Evolutionary conservation across 2,329 filamentous ascomycete species (phyloP).

Genomic region (Elsinoe fawcettii): DNA sequence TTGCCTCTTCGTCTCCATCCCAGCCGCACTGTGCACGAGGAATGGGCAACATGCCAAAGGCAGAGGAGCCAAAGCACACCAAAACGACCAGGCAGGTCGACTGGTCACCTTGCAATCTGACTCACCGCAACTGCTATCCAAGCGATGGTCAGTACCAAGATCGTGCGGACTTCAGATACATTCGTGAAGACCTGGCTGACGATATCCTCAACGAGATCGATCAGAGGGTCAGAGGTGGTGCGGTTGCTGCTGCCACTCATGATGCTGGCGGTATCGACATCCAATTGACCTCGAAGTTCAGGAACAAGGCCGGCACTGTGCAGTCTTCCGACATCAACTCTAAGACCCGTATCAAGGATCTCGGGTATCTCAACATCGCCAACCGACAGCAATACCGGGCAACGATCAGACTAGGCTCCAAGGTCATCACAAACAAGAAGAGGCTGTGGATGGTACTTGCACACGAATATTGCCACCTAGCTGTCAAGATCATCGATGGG

Average conservation of each 20-base stretch:
- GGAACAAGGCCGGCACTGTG: conserved; percentile 1
- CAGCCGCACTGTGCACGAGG: no score
- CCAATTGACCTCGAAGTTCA: neutral
- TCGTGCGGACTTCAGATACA: neutral
- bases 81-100: neutral
- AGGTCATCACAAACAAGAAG: conserved; percentile 71
- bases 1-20: no score
- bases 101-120: neutral
- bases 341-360: no score
- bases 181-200: neutral
- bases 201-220: neutral
- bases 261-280: neutral
- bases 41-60: neutral
- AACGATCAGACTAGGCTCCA: conserved; percentile 80
- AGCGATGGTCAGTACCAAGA: neutral
- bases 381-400: conserved; percentile 41
- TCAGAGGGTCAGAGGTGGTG: neutral
- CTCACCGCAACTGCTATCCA: neutral
- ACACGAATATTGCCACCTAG: conserved; percentile 91
- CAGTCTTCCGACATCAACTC: no score
- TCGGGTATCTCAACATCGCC: conserved; percentile 12
- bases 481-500: conserved; percentile 79
- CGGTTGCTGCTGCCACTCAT: neutral
- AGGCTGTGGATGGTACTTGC: conserved; percentile 84
- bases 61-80: neutral